Evolutionary conservation across 2,329 filamentous ascomycete species (phyloP), one percentile per base, ranked within the genome.

Genomic region (Geosmithia morbida): DNA sequence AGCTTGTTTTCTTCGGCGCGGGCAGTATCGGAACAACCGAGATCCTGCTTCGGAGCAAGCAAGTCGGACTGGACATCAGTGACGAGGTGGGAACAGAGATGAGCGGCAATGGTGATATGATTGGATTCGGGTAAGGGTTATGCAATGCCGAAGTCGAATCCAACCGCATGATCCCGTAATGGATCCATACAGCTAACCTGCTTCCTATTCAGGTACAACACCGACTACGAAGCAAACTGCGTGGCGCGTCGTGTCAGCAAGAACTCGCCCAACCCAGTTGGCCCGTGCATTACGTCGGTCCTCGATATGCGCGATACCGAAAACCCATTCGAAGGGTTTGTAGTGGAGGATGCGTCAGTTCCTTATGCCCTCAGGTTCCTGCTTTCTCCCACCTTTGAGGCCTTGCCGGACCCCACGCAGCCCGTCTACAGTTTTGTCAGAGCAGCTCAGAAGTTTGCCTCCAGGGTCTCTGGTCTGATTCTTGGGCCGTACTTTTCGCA

Each of bases 101-200:
- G 70, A 78, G 75, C 53, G 79, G 79, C 2, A 84, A 84, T 53
- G 79, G 80, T 2, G 79, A 83, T 52, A 77, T 83, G 54, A 58
- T 83, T 16, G 74, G 71, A 2, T 83, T 83, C 58, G 79, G 74
- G 66, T 74, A 59, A 57, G 65, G 8, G 8, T 26, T 8, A 8
- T 4, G 4, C 22, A 26, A 26, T 26, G 22, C 4, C 22, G 4
- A 26, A 5, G 8, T 26, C 8, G 22, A 8, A 26, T 5, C 8
- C 8, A 8, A 26, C 8, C 22, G 8, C 8, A 26, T 26, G 22
- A 26, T 26, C 8, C 22, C 22, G 8, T 26, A 26, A 26, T 26
- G 22, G 22, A 26, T 26, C 22, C 4, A 8, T 26, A 20, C 8
- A 22, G 20, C 18, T 14, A 22, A 39, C 46, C 2, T 49, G 17